Evolutionary conservation across 2,329 filamentous ascomycete species (phyloP).

Genomic region (Colletotrichum noveboracense): DNA sequence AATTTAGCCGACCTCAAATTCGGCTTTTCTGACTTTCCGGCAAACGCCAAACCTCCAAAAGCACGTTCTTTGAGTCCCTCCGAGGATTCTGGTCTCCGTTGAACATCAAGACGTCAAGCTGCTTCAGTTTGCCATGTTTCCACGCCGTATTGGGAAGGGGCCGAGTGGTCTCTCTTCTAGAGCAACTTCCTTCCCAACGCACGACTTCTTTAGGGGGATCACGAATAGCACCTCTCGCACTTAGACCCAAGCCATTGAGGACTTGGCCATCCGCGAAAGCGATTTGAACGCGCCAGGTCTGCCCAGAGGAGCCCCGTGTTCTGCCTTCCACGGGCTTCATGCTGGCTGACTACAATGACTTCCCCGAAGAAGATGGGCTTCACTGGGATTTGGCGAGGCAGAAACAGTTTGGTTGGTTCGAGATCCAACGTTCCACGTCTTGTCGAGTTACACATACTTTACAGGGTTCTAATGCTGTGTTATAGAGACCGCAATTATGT

Average conservation of each 20-base stretch:
- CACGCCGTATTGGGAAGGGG: neutral
- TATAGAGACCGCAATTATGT: neutral
- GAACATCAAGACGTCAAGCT: neutral
- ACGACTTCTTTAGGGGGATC: neutral
- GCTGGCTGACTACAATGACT: neutral
- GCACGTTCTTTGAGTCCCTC: neutral
- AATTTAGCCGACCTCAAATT: neutral
- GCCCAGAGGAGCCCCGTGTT: neutral
- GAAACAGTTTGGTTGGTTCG: neutral
- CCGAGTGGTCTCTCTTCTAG: neutral
- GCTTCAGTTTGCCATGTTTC: neutral
- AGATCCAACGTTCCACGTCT: neutral
- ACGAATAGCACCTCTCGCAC: neutral
- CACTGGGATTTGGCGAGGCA: neutral
- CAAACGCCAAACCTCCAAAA: neutral
- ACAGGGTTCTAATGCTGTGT: neutral
- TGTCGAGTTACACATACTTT: neutral
- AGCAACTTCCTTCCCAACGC: neutral
- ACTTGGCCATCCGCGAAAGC: neutral
- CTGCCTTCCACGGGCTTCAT: neutral
- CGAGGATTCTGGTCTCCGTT: neutral
- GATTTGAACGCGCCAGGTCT: neutral
- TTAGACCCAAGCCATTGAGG: neutral
- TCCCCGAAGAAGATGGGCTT: neutral
- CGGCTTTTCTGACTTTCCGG: neutral